These are phyloP conservation scores for Leccinum cinnamomeum DNA, from an alignment of 1,284 basidiomycete genomes.

Conservation along the genomic window DNA sequence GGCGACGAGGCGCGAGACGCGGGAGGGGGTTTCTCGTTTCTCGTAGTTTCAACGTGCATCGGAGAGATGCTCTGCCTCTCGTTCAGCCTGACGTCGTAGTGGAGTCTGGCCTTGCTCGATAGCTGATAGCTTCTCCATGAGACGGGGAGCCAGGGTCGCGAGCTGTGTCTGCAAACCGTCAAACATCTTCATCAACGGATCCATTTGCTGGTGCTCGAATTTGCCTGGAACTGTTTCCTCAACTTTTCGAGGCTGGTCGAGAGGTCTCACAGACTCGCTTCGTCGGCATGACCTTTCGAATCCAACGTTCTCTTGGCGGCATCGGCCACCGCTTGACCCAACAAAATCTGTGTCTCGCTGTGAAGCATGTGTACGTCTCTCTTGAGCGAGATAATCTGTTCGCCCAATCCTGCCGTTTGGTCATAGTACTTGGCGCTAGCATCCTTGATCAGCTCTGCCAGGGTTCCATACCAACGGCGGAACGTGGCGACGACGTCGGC, in stretches of 20 bases:
- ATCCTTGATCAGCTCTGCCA: slow-evolving; percentile 40
- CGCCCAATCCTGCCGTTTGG: slow-evolving; percentile 37
- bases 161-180: slow-evolving; percentile 25
- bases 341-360: slow-evolving; percentile 21
- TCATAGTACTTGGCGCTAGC: slow-evolving; percentile 39
- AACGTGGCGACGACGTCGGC: slow-evolving; percentile 9
- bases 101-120: slow-evolving; percentile 29
- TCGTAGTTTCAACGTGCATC: slow-evolving; percentile 1
- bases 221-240: slow-evolving; percentile 14
- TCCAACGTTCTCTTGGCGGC: slow-evolving; percentile 3
- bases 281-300: not conserved
- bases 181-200: slow-evolving; percentile 25
- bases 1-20: slow-evolving; percentile 4
- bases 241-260: slow-evolving; percentile 26
- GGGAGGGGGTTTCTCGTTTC: slow-evolving; percentile 4
- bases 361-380: slow-evolving; percentile 36
- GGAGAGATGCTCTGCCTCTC: slow-evolving; percentile 5
- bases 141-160: slow-evolving; percentile 21
- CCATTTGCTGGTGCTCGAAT: slow-evolving; percentile 19
- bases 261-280: slow-evolving; percentile 17
- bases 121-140: slow-evolving; percentile 29
- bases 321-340: slow-evolving; percentile 16
- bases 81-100: slow-evolving; percentile 13
- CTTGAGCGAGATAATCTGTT: slow-evolving; percentile 40
- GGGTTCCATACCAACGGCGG: slow-evolving; percentile 14